Evolutionary conservation across 345 rosid genomes (phyloP).

Genomic region (Brassica cretica): DNA sequence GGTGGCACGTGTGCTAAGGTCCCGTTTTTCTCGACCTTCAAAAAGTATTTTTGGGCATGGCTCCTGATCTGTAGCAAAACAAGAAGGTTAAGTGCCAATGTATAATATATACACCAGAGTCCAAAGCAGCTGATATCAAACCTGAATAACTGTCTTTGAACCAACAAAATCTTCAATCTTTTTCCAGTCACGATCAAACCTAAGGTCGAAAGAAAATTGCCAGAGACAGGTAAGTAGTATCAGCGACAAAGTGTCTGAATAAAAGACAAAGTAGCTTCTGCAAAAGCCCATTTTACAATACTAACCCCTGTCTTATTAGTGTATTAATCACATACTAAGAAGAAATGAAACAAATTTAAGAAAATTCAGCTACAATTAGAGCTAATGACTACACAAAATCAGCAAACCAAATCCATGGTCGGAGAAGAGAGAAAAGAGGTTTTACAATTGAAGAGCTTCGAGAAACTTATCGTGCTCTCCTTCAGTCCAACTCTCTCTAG

Average conservation of each 20-base stretch:
- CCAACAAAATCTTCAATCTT: constrained; percentile 87
- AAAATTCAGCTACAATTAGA: neutral
- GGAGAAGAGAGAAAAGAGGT: neutral
- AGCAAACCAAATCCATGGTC: neutral
- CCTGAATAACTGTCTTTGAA: constrained; percentile 91
- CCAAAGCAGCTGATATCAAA: constrained; percentile 28
- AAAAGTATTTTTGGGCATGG: constrained; percentile 87
- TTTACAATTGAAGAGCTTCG: constrained; percentile 91
- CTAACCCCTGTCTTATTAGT: neutral
- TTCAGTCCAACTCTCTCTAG: constrained; percentile 95
- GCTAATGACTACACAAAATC: neutral
- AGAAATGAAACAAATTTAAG: neutral
- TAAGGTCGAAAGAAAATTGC: constrained; percentile 22
- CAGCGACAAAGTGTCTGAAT: constrained; percentile 12
- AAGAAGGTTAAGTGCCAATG: neutral
- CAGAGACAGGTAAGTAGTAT: neutral
- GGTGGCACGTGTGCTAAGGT: constrained; percentile 85
- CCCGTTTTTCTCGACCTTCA: constrained; percentile 81
- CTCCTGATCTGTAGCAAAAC: constrained; percentile 66
- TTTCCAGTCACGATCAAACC: constrained; percentile 95
- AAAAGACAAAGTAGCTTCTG: neutral
- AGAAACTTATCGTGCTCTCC: constrained; percentile 95
- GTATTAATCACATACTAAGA: neutral
- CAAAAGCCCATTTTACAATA: neutral
- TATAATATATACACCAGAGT: neutral